Conservation (phyloP, 208 protist genomes). For the Acanthamoeba triangularis region DNA sequence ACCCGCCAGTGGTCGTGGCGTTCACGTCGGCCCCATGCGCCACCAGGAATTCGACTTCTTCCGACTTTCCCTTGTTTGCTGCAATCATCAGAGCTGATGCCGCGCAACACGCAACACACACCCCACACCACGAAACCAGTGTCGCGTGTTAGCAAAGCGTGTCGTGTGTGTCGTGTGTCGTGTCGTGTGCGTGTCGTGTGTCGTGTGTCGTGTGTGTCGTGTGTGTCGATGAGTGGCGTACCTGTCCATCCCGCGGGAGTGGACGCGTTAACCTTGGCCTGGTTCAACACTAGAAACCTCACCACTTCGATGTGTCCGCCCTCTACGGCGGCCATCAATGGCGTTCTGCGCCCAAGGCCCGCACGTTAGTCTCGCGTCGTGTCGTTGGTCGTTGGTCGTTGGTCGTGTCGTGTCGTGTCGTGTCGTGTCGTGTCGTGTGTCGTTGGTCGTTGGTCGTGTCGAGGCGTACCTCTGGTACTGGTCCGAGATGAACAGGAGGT, state of each 20-base stretch:
- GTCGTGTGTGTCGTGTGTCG: too few relatives aligned
- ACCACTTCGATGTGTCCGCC: conserved; percentile 37
- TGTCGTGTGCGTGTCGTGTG: too few relatives aligned
- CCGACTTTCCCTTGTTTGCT: conserved; percentile 15
- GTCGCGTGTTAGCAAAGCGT: too few relatives aligned
- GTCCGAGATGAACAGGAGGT: conserved; percentile 51
- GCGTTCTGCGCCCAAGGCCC: background rate
- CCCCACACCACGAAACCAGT: background rate
- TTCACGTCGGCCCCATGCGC: conserved; percentile 43
- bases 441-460: too few relatives aligned
- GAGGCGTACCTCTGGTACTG: conserved; percentile 46
- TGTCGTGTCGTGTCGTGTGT: too few relatives aligned
- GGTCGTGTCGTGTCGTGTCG: too few relatives aligned
- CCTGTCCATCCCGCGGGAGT: conserved; percentile 30
- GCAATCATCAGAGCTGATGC: conserved; percentile 13
- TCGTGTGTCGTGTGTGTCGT: background rate
- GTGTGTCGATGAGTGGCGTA: background rate
- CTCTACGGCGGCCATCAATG: conserved; percentile 17
- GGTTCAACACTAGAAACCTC: conserved; percentile 4
- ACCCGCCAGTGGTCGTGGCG: conserved; percentile 3
- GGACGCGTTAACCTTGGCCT: background rate
- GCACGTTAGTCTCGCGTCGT: background rate
- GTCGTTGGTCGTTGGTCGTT: too few relatives aligned
- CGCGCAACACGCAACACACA: background rate
- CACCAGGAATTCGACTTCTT: conserved; percentile 37